Percentiles rank a stretch among this genome's conserved stretches.
Evolutionary conservation across 2,329 filamentous ascomycete species (phyloP).

Genomic region (Colletotrichum sp.): DNA sequence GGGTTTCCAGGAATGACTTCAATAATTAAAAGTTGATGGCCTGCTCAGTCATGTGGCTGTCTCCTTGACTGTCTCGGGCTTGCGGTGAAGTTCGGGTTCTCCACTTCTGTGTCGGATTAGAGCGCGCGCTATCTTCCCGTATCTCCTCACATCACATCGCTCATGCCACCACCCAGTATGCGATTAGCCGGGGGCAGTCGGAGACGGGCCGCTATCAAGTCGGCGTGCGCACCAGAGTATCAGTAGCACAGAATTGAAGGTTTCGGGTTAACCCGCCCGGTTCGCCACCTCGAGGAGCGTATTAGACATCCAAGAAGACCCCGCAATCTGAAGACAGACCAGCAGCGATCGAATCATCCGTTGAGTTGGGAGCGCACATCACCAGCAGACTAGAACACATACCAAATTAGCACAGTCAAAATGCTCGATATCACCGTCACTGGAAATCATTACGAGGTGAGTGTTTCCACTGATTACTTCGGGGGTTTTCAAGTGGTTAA

Average conservation of each 20-base stretch:
- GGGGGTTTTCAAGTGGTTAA: background rate
- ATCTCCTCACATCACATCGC: background rate
- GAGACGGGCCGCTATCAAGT: background rate
- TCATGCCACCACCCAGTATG: background rate
- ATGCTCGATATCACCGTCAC: background rate
- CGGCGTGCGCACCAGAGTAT: background rate
- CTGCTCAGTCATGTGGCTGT: background rate
- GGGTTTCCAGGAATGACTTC: background rate
- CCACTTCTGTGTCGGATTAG: background rate
- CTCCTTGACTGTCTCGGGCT: background rate
- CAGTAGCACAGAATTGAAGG: background rate
- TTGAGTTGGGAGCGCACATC: background rate
- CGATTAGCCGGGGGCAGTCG: background rate
- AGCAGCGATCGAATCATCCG: background rate
- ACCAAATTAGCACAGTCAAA: background rate
- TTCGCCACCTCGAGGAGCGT: background rate
- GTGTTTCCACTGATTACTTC: background rate
- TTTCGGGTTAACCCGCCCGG: background rate
- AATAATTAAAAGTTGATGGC: background rate
- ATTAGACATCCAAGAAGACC: background rate
- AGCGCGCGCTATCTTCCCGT: background rate
- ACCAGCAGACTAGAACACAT: background rate
- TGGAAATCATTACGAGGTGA: background rate
- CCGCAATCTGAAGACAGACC: background rate
- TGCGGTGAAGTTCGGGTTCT: background rate